Evolutionary conservation across 176 grass and related monocot species (phyloP), one percentile per base, ranked within the genome.

Genomic region (Oryza brachyantha): DNA sequence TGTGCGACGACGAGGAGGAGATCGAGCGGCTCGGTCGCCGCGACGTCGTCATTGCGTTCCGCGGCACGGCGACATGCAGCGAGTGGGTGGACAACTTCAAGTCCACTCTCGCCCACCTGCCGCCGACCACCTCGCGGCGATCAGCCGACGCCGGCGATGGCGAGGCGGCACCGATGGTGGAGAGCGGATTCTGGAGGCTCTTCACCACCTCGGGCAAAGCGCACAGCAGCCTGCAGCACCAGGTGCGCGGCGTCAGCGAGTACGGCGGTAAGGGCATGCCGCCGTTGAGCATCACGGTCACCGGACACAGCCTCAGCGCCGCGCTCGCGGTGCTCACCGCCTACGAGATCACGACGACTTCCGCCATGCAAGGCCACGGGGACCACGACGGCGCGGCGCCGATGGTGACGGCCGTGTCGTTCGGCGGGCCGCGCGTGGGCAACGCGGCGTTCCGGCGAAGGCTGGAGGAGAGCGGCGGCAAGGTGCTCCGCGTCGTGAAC

Each of bases 251-350:
- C 28, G 90, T 88, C 41, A 9, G 19, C 67, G 73, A 67, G 37
- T 84, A 84, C 90, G 72, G 74, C 39, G 52, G 66, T 63, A 4
- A 69, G 0, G 68, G 45, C 60, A 31, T 5, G 77, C 40, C 66
- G 43, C 90, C 64, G 12, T 46, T 88, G 42, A 92, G 90, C 83
- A 26, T 92, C 29, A 92, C 86, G 9, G 24, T 76, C 21, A 88
- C 90, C 21, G 86, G 85, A 13, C 90, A 92, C 79, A 88, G 90
- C 86, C 82, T 92, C 52, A 83, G 86, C 25, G 86, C 79, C 7
- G 90, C 90, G 21, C 83, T 88, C 29, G 86, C 86, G 0, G 86
- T 92, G 52, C 90, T 88, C 64, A 76, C 90, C 12, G 90, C 85
- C 3, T 64, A 92, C 74, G 90, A 88, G 28, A 76, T 88, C 64